Evolutionary conservation across 2,329 filamentous ascomycete species (phyloP), one percentile per base, ranked within the genome.

Genomic region (Alternaria ventricosa): DNA sequence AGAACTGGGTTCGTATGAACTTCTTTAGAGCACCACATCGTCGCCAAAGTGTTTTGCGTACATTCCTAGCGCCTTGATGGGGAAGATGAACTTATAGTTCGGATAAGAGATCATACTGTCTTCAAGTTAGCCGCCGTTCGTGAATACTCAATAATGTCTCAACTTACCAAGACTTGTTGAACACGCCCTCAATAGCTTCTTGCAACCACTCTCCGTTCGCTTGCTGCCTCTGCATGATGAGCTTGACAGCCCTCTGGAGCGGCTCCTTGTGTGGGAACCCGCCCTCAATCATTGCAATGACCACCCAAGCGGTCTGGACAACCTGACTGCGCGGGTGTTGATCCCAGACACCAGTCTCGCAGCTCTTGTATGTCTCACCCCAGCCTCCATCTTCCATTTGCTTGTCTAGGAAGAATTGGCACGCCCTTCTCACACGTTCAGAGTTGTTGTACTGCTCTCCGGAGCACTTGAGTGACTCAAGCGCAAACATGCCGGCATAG

Each of bases 71-170:
- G 96, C 96, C 82, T 96, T 97, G 78, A 98, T 92, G 1, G 95
- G 90, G 81, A 97, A 99, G 62, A 91, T 92, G 79, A 97, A 96
- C 84, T 98, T 99, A 85, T 99, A 99, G 84, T 99, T 99, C 46
- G 95, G 95, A 77, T 99, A 99, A 1, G 93, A 96, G 69, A 99
- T 99, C 93, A 97, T 98, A 85, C 89, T 90, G 73, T 63, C 8
- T 1, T 63, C 12, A 18, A 23, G 33, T 71, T 64, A 72, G 71
- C 65, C 28, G 9, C 25, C 18, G 7, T n/a, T 47, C 6, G 1
- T n/a, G 7, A 9, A 10, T 25, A 28, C 15, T 4, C 33, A 25
- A 3, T 4, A 28, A 13, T 27, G 22, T 8, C 2, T 1, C n/a
- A 10, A 86, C 87, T 82, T 79, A 90, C 88, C 95, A 98, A 75